Evolutionary conservation across 2,329 filamentous ascomycete species (phyloP), one percentile per base, ranked within the genome.

Genomic region (Pseudogymnoascus sp.): DNA sequence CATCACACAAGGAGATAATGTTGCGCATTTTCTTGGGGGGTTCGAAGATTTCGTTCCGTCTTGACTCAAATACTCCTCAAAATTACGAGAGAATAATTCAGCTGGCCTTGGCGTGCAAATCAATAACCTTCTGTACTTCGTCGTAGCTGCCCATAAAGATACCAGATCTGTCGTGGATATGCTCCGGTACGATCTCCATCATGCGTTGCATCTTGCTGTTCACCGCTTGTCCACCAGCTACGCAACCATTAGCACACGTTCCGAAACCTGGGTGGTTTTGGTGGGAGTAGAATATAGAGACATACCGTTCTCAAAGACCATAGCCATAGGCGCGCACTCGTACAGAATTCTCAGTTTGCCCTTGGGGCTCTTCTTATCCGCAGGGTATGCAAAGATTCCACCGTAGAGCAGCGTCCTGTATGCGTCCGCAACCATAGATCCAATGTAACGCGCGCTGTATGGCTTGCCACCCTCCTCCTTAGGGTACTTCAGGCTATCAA

Each of bases 291-390:
- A 23, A 23, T 29, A 46, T 4, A 19, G 17, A 21, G 6, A 80
- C 88, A 78, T 77, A 93, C 90, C 95, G 78, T 99, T 97, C 79
- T 99, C 95, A 76, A 99, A 97, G 6, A 99, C 85, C 88, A 97
- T 90, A 23, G 95, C 95, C 95, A 99, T 99, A 40, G 95, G 95
- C 13, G 95, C 95, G 75, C 95, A 99, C 81, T 99, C 95, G 78
- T 99, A 99, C 71, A 99, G 76, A 69, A 99, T 99, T 68, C 95
- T 85, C 69, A 99, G 84, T 82, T 99, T 99, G 70, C 95, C 95
- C 86, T 97, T 99, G 68, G 93, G 91, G 73, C 89, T 96, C 87
- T 99, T 97, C 82, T 93, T 96, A 75, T 99, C 95, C 13, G 93
- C 91, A 0, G 95, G 95, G 75, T 99, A 99, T 50, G 95, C 95